Evolutionary conservation across 208 protist genomes (phyloP), one percentile per base, ranked within the genome.

Genomic region (Crithidia thermophila): DNA sequence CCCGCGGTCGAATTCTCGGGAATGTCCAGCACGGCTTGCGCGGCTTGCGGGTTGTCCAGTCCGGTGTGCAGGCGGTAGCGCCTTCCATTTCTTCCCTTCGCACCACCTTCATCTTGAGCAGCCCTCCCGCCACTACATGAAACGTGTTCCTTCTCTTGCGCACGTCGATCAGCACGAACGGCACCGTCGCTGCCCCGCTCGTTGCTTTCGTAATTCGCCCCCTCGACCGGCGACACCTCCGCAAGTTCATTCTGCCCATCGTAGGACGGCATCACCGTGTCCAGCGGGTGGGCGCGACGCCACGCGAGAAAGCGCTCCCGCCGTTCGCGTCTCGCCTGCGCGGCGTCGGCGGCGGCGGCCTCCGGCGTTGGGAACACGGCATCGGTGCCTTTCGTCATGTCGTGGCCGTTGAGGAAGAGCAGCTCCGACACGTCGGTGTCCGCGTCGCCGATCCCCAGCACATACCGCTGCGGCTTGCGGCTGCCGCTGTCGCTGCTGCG

Each of bases 51-150:
- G 34, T 67, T 75, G 36, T 92, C 88, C 3, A 94, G 65, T 14
- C 90, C 90, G 8, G 85, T 88, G 72, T 95, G 89, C 33, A 92
- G 62, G 0, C 84, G 85, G 47, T 84, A 92, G 40, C 67, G 72
- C 43, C 25, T 25, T 21, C 13, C 36, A 21, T 52, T 46, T 4
- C n/a, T n/a, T n/a, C n/a, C n/a, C n/a, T n/a, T n/a, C n/a, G n/a
- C n/a, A n/a, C n/a, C n/a, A n/a, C n/a, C n/a, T n/a, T n/a, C n/a
- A n/a, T n/a, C n/a, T n/a, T n/a, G n/a, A n/a, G n/a, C n/a, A n/a
- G n/a, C n/a, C n/a, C n/a, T n/a, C n/a, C n/a, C n/a, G n/a, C n/a
- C n/a, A n/a, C n/a, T n/a, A n/a, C n/a, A n/a, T n/a, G n/a, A n/a
- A n/a, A n/a, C n/a, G n/a, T n/a, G n/a, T n/a, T n/a, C n/a, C n/a